Evolutionary conservation across 805 yeast genomes (phyloP), one percentile per base, ranked within the genome.

Genomic region (Hanseniaspora taiwanica): DNA sequence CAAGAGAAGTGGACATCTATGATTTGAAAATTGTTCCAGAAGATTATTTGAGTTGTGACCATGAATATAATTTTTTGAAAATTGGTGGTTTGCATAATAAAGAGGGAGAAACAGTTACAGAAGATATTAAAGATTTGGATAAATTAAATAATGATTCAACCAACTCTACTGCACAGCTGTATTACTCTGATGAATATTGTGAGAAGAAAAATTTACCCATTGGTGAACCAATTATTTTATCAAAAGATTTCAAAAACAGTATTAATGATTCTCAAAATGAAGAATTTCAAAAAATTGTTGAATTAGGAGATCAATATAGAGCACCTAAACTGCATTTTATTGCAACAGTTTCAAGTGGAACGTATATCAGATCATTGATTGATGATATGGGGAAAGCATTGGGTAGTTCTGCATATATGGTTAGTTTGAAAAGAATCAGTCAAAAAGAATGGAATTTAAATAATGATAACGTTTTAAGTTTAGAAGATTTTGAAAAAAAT

Each of bases 311-410:
- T 2, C n/a, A n/a, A 51, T 69, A 65, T 43, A 66, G 71, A 45
- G 76, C 84, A 2, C 91, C 93, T 2, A 50, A 80, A 12, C 21
- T 41, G 18, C 87, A 81, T 50, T 74, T 91, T 48, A 71, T 69
- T 13, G 74, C 93, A 3, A 70, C 73, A 27, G 98, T 89, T 1
- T 81, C 95, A 1, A 85, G 96, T 0, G 99, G 99, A 1, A 91
- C 97, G 0, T 91, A 91, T 52, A 86, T 91, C 37, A 71, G 99
- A 48, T 81, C 96, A 2, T 63, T 91, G 40, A 69, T 91, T 37
- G 84, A 94, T 59, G 99, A 91, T 53, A 66, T 83, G 35, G 97
- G 94, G 2, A 72, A 81, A 44, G 81, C 89, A 0, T 62, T 87
- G 54, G 78, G 80, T 14, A 75, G 87, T 0, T 74, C 83, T 20